Conservation (phyloP, 176 grass and related monocot species). For the Oryza meridionalis region DNA sequence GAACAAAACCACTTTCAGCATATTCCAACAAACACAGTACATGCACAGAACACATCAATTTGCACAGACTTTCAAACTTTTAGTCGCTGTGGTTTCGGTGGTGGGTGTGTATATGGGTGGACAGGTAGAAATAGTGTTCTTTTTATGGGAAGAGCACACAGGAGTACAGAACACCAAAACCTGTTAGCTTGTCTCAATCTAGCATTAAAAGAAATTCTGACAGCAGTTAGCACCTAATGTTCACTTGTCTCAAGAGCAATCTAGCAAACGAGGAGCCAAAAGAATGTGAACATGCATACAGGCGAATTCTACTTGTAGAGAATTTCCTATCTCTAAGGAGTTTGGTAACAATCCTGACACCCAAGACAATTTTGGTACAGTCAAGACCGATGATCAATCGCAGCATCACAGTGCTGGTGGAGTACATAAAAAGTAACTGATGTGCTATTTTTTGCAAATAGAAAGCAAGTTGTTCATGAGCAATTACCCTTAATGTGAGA, state of each 20-base stretch:
- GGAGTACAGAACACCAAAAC: not conserved
- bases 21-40: not conserved
- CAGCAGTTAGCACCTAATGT: not conserved
- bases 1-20: constrained; percentile 36
- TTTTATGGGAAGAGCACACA: not conserved
- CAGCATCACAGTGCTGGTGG: not conserved
- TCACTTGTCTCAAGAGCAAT: not conserved
- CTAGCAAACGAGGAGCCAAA: not conserved
- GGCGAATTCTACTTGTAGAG: not conserved
- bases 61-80: not conserved
- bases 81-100: not conserved
- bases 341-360: not conserved
- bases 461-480: not conserved
- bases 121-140: constrained; percentile 6
- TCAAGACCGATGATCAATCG: not conserved
- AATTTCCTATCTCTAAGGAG: not conserved
- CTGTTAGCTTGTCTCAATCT: not conserved
- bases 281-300: not conserved
- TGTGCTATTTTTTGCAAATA: constrained; percentile 19
- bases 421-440: not conserved
- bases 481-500: not conserved
- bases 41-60: not conserved
- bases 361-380: not conserved
- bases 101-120: not conserved
- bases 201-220: not conserved